phyloP scores from a whole-genome alignment of 495 filamentous ascomycete species.

The Hypoxylon intermedium region DNA sequence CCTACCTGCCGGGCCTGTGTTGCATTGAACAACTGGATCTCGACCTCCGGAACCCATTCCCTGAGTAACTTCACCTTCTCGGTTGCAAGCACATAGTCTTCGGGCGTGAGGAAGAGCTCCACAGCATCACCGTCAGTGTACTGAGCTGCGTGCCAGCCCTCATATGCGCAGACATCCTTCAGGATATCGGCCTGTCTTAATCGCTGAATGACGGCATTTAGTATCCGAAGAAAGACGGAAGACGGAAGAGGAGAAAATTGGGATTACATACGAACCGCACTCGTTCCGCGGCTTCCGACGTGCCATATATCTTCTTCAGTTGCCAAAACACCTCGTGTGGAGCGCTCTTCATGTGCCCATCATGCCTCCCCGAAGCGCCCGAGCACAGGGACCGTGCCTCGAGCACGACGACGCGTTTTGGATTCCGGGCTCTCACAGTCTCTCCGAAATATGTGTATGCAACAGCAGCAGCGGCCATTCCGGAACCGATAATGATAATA shows the following conservation, averaged over 20 bases:
- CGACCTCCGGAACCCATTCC: slow-evolving; percentile 47
- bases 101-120: slow-evolving; percentile 47
- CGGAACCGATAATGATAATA: slow-evolving; percentile 67
- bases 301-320: neutral
- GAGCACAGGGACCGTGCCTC: slow-evolving; percentile 48
- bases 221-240: neutral
- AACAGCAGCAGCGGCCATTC: slow-evolving; percentile 65
- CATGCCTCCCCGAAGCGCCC: slow-evolving; percentile 51
- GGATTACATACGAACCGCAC: neutral
- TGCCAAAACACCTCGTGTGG: slow-evolving; percentile 46
- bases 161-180: slow-evolving; percentile 32
- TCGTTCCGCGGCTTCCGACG: slow-evolving; percentile 28
- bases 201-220: too few relatives aligned
- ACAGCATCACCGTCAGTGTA: slow-evolving; percentile 46
- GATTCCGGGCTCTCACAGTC: neutral
- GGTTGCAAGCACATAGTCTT: slow-evolving; percentile 47
- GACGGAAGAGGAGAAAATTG: neutral
- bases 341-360: slow-evolving; percentile 51
- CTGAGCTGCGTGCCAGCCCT: slow-evolving; percentile 36
- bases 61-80: slow-evolving; percentile 39
- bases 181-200: too few relatives aligned
- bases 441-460: slow-evolving; percentile 56
- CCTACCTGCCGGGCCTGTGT: slow-evolving; percentile 43
- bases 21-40: slow-evolving; percentile 30
- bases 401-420: slow-evolving; percentile 43